Evolutionary conservation across 441 rosid species (phyloP), one percentile per base, ranked within the genome.

Genomic region (Heliophila coronopifolia): DNA sequence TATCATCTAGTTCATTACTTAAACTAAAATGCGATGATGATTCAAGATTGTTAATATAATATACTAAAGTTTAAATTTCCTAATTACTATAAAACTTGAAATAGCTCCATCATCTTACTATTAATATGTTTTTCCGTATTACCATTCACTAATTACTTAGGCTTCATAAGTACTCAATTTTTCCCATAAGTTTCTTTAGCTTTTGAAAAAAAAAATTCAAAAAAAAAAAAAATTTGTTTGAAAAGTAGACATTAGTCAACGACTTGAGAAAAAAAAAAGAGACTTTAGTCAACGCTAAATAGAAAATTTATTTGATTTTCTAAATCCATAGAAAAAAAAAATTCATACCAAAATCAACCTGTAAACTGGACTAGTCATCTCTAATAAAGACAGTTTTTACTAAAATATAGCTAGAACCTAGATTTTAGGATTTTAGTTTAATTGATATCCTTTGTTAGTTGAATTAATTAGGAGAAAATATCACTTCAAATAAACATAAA

Each of bases 281-380:
- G 27, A 31, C 17, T 15, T 42, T 24, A 23, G 9, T 32, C 50
- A 32, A 24, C 8, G 18, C 35, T 23, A 45, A 25, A 33, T 15
- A 55, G 14, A 17, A n/a, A n/a, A n/a, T n/a, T n/a, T n/a, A n/a
- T n/a, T n/a, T n/a, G n/a, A n/a, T n/a, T n/a, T 6, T 6, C 9
- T 17, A n/a, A n/a, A 24, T 16, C 37, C 18, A 7, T 41, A 10
- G 6, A 24, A 3, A 15, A 4, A 10, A 40, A 38, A 48, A 20
- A 43, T 15, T 61, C 66, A 53, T 27, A 61, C 60, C 60, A 44
- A 36, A 17, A 20, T 20, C 19, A 36, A 61, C 48, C 60, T 44
- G 16, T 61, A 61, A 52, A 36, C 12, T 50, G 30, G 50, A 24
- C 43, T 19, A 50, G 4, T 19, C 33, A 30, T 48, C 27, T 50